Evolutionary conservation across 257 asterid genomes (phyloP), one percentile per base, ranked within the genome.

Genomic region (Gentiana straminea): DNA sequence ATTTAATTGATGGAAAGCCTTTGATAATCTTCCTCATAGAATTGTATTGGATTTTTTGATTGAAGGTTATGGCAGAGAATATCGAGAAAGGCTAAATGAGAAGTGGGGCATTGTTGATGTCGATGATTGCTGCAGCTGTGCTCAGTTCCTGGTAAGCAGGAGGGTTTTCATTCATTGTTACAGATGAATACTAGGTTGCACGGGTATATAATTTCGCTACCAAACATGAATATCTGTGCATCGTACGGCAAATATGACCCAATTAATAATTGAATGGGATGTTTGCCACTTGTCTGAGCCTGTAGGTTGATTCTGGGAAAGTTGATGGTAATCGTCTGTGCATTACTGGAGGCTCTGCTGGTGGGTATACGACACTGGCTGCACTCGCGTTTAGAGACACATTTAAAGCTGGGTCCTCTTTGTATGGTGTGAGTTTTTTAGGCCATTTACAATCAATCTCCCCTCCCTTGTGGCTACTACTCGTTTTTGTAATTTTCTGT

Each of bases 271-370:
- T 55, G 12, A 35, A 24, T 35, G 38, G 8, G 37, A 46, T 53
- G 15, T 34, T 54, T 65, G 53, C 67, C 58, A 57, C 52, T 72
- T 57, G 63, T 62, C 69, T 62, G 46, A 41, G 46, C 46, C 1
- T 39, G 48, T 66, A 91, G 98, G 96, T 76, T 67, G 86, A 79
- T 51, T 71, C 78, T 59, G 96, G 96, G 72, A 87, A 78, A 70
- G 96, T 83, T 48, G 98, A 91, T 55, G 82, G 86, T 13, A 77
- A 79, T 62, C 79, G 96, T 57, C 72, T 91, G 57, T 91, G 98
- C 68, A 91, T 91, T 61, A 79, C 95, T 5, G 96, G 98, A 61
- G 95, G 98, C 61, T 91, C 98, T 70, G 98, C 98, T 54, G 98
- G 98, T 65, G 98, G 98, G 45, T 91, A 83, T 80, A 91, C 98